Conservation (phyloP, 345 rosid genomes). For the Gossypium australe region DNA sequence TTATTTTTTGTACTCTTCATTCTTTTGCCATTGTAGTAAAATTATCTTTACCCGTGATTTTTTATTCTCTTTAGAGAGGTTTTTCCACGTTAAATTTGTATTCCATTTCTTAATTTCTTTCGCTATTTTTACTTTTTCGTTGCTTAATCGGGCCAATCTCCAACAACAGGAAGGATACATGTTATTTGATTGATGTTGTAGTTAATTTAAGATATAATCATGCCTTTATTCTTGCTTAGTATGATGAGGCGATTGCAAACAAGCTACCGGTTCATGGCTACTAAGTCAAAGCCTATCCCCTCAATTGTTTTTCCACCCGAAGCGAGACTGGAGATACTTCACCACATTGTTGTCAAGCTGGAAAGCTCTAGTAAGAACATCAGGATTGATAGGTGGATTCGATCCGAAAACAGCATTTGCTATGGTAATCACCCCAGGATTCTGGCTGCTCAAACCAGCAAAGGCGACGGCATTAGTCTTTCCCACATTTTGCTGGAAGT, state of each 20-base stretch:
- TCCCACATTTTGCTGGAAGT: not conserved
- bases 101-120: too few relatives aligned
- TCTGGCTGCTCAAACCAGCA: constrained; percentile 40
- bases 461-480: not conserved
- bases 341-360: constrained; percentile 15
- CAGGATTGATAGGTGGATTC: constrained; percentile 30
- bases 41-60: too few relatives aligned
- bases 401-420: constrained; percentile 40
- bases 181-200: not conserved
- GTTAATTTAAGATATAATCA: not conserved
- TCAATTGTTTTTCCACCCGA: constrained; percentile 1
- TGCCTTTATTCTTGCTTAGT: not conserved
- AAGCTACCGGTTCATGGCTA: not conserved
- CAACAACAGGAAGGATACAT: too few relatives aligned
- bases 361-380: constrained; percentile 40
- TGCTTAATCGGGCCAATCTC: too few relatives aligned
- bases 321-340: constrained; percentile 4
- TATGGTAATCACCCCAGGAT: constrained; percentile 36
- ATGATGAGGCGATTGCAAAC: not conserved
- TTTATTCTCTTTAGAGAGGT: too few relatives aligned
- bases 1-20: too few relatives aligned
- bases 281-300: not conserved
- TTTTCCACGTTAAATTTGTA: too few relatives aligned
- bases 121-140: too few relatives aligned
- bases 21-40: too few relatives aligned